Base-by-base conservation (phyloP, 108 stramenopile genomes). In the Nitzschia sp. region DNA sequence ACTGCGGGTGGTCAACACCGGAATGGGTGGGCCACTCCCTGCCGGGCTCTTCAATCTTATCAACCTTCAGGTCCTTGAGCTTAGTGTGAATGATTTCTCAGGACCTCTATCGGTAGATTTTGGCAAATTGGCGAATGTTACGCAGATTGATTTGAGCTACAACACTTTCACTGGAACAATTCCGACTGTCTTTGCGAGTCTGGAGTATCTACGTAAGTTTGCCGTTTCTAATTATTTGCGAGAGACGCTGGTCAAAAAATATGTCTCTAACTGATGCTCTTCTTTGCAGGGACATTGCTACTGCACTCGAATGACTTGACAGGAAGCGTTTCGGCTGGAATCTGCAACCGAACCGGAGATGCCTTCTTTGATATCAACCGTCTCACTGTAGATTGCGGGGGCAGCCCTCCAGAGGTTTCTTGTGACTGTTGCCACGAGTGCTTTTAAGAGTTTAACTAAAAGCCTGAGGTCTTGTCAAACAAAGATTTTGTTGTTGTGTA, bases 81-180 rank as follows among this genome's bases (percentile, higher is more conserved):
- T 74, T 21, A 48, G 58, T 36, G 17, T 44, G 15, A 41, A 31
- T 21, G 53, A 3, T 8, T 74, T 74, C 17, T 47, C 55, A 29
- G 73, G 73, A 23, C 21, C 73, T 0, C 22, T 74, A 6, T 25
- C 73, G 2, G 41, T 41, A 28, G 65, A 26, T 3, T 67, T 74
- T 26, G 31, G 34, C 30, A 36, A 53, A n/a, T 55, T 74, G 6
- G 13, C 47, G 23, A 48, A 64, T 23, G 26, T 60, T 6, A 47
- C 26, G n/a, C 22, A 35, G 29, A 53, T 52, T 2, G 13, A 11
- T 32, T 23, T 74, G 41, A 38, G 45, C 58, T 38, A 74, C 65
- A 74, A 74, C 17, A 36, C 32, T n/a, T 74, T 74, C 58, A 60
- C 66, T 2, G 73, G 73, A 0, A 34, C 73, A 6, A 38, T 74